Percentiles rank a stretch among this genome's conserved stretches.
phyloP scores from a whole-genome alignment of 768 basidiomycete species.

The Serendipita vermifera region DNA sequence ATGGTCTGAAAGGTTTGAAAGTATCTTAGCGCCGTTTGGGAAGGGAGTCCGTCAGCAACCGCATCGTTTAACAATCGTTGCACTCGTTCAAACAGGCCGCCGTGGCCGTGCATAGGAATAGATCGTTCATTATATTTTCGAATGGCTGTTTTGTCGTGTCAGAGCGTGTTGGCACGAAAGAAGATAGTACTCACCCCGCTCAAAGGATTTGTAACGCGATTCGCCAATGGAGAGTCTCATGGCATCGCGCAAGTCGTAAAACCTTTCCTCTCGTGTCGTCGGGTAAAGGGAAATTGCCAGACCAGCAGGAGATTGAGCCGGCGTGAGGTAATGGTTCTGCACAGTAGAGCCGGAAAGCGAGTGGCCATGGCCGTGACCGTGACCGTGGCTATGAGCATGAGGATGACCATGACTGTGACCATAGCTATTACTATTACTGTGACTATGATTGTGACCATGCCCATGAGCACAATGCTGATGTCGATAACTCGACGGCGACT shows the following conservation, averaged over 20 bases:
- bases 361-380: no score
- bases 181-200: background rate
- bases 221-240: conserved; percentile 7
- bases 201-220: background rate
- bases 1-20: conserved; percentile 1
- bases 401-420: no score
- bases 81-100: background rate
- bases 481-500: no score
- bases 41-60: background rate
- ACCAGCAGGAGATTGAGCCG: background rate
- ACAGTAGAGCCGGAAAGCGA: background rate
- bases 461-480: no score
- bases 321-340: background rate
- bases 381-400: no score
- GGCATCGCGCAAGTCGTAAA: background rate
- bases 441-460: no score
- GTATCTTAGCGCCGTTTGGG: background rate
- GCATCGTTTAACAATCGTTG: conserved; percentile 1
- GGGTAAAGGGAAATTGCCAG: conserved; percentile 1
- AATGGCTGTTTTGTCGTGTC: background rate
- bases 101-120: background rate
- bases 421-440: no score
- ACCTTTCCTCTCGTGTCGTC: background rate
- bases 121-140: background rate
- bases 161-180: background rate